phyloP scores from a whole-genome alignment of 495 filamentous ascomycete genomes.

The Penicillium canescens region DNA sequence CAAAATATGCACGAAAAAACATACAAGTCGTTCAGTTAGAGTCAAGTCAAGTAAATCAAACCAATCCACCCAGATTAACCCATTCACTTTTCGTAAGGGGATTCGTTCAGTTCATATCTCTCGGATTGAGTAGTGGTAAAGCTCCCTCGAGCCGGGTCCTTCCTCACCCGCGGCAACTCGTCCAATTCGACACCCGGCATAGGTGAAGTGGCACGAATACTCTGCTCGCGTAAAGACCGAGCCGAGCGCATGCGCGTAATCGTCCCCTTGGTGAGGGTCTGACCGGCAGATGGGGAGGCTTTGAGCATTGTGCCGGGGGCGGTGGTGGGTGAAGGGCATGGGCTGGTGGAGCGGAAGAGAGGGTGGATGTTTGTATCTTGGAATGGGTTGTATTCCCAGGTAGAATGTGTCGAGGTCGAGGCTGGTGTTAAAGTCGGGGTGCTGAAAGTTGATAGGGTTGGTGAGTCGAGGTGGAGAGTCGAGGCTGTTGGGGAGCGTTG shows the following conservation, averaged over 20 bases:
- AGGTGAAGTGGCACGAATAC: constrained; percentile 25
- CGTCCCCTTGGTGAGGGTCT: constrained; percentile 60
- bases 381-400: constrained; percentile 22
- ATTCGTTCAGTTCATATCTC: constrained; percentile 33
- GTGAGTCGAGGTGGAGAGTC: constrained; percentile 19
- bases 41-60: constrained; percentile 3
- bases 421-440: background rate
- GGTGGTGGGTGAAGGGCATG: constrained; percentile 65
- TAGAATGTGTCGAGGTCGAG: background rate
- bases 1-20: background rate
- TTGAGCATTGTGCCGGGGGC: constrained; percentile 70
- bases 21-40: background rate
- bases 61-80: background rate
- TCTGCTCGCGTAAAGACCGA: constrained; percentile 49
- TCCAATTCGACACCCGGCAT: constrained; percentile 9
- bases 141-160: constrained; percentile 16
- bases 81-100: constrained; percentile 25
- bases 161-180: background rate
- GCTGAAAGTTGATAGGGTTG: constrained; percentile 8
- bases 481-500: constrained; percentile 22
- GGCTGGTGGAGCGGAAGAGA: constrained; percentile 75
- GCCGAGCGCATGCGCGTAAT: constrained; percentile 68
- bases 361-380: constrained; percentile 80
- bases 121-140: constrained; percentile 26
- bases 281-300: constrained; percentile 69